Evolutionary conservation across 208 protist genomes (phyloP).

Genomic region (Leishmania tarentolae): DNA sequence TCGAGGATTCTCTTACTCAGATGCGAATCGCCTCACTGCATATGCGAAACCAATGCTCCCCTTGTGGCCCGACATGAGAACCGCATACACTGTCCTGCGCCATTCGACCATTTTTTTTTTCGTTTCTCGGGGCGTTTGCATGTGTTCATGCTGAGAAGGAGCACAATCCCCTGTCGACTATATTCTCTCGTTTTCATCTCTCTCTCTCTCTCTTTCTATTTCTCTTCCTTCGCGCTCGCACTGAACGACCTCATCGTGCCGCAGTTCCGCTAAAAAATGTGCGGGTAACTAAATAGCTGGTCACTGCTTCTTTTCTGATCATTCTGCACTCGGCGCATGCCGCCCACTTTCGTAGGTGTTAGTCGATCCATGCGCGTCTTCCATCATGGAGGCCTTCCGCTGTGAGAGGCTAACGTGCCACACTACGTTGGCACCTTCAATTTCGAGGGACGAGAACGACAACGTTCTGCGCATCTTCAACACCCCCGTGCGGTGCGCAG

Average conservation of each 20-base stretch:
- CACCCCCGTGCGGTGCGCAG: conserved; percentile 25
- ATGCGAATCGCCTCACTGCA: neutral
- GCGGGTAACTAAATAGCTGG: neutral
- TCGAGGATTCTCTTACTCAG: neutral
- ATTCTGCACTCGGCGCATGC: neutral
- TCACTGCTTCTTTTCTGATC: neutral
- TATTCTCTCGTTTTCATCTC: neutral
- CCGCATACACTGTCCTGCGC: neutral
- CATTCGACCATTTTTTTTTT: neutral
- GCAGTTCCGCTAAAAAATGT: neutral
- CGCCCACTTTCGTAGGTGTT: too few species aligned
- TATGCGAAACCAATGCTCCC: neutral
- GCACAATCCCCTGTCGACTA: neutral
- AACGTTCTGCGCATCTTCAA: conserved; percentile 35
- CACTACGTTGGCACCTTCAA: conserved; percentile 19
- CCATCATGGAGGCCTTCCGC: conserved; percentile 19
- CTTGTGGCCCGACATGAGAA: neutral
- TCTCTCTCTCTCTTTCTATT: neutral
- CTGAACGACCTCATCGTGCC: neutral
- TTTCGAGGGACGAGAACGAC: conserved; percentile 15
- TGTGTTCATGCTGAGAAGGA: neutral
- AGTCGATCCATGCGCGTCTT: neutral
- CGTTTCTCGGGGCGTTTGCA: neutral
- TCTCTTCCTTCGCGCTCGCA: neutral
- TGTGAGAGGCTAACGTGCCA: conserved; percentile 13